Evolutionary conservation across 1,284 basidiomycete genomes (phyloP), one percentile per base, ranked within the genome.

Genomic region (Ustilago loliicola): DNA sequence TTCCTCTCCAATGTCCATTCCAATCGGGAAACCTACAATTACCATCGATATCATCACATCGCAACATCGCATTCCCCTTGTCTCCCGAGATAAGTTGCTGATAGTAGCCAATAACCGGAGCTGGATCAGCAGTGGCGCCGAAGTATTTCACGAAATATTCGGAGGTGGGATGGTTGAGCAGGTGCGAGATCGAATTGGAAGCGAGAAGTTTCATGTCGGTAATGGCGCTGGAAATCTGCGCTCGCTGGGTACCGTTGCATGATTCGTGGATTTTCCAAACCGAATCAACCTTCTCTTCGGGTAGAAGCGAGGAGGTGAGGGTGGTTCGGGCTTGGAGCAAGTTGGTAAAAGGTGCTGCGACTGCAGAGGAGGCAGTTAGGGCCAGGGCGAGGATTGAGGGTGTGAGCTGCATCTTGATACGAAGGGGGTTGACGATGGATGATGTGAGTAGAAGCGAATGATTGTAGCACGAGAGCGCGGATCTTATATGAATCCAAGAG

Each of bases 1-100:
- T 77, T 21, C 88, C 88, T 51, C 88, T 80, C 86, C 87, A 88
- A 79, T 88, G 88, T 5, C 88, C 88, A 54, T 80, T 71, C 85
- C 85, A 88, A 1, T 85, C 87, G 29, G 74, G 61, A 25, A 84
- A 83, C 9, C 60, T 25, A 78, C 85, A 85, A 61, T 87, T 86
- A 48, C 81, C 81, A 52, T 88, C 88, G 15, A 81, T 77, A 74
- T 88, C 78, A 68, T 88, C 88, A 71, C 88, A 88, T 56, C 88
- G 82, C 23, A 79, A 17, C 1, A 81, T 45, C 0, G 69, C 67
- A 21, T 48, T 42, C 0, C 52, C 61, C 38, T 81, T 81, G 59
- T 81, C 67, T 23, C 79, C 77, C 27, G 59, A 62, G 9, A 88
- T 64, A n/a, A 88, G 60, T 10, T 81, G 72, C 13, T 86, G 81